Evolutionary conservation across 2,329 filamentous ascomycete genomes (phyloP).

Genomic region (Dothistroma septosporum): DNA sequence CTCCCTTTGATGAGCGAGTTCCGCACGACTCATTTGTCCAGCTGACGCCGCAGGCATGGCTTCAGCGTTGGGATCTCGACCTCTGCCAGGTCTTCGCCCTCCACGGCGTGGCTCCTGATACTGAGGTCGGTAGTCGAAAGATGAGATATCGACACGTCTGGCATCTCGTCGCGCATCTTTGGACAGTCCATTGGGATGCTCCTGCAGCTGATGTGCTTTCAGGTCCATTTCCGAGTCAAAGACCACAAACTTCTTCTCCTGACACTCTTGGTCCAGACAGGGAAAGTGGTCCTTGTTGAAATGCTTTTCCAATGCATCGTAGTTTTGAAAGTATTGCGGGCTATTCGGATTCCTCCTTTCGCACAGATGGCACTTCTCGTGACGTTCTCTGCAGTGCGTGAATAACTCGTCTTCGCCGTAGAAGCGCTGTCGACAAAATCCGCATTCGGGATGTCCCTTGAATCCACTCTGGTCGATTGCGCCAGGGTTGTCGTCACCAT

Average conservation of each 20-base stretch:
- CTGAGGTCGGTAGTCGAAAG: constrained; percentile 72
- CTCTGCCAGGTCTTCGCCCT: constrained; percentile 56
- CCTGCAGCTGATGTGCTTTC: constrained; percentile 84
- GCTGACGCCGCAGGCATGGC: constrained; percentile 70
- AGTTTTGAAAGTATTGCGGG: constrained; percentile 89
- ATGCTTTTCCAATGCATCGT: constrained; percentile 78
- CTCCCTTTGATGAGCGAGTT: constrained; percentile 86
- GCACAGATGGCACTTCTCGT: constrained; percentile 93
- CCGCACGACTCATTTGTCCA: constrained; percentile 76
- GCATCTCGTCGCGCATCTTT: constrained; percentile 82
- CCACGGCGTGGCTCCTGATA: constrained; percentile 59
- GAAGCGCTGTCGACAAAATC: constrained; percentile 86
- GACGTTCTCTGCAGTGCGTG: constrained; percentile 85
- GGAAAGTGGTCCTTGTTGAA: constrained; percentile 84
- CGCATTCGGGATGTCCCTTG: constrained; percentile 90
- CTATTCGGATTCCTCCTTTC: constrained; percentile 64
- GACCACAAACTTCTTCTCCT: constrained; percentile 97
- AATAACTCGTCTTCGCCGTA: constrained; percentile 96
- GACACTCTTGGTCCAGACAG: constrained; percentile 78
- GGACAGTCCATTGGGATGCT: constrained; percentile 73
- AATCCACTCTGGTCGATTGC: constrained; percentile 91
- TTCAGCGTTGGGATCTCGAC: constrained; percentile 83
- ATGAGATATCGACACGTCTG: constrained; percentile 77
- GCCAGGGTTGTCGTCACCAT: constrained; percentile 86
- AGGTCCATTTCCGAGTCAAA: constrained; percentile 93